phyloP scores from a whole-genome alignment of 441 rosid genomes.

The Isatis lusitanica region DNA sequence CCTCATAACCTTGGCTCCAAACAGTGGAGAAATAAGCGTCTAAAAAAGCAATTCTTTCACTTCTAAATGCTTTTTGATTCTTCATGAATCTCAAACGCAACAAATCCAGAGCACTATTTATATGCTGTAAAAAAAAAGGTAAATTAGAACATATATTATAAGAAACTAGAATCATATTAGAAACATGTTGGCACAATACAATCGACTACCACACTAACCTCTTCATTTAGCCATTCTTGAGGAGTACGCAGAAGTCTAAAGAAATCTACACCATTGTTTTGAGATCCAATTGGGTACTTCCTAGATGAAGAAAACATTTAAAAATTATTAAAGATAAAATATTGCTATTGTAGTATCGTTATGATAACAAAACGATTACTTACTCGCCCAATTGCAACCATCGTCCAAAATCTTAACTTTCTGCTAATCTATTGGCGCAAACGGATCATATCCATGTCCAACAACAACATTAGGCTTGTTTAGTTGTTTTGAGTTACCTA shows the following conservation, averaged over 20 bases:
- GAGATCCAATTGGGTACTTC: background rate
- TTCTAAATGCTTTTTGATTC: background rate
- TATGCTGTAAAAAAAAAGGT: background rate
- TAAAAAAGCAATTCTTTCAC: background rate
- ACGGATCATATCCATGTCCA: background rate
- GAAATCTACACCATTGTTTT: background rate
- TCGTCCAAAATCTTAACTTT: background rate
- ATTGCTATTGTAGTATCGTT: background rate
- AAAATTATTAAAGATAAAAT: background rate
- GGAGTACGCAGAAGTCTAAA: background rate
- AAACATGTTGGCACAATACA: background rate
- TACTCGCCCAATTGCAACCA: background rate
- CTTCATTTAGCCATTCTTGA: background rate
- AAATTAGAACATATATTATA: background rate
- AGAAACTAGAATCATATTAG: background rate
- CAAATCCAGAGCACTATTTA: background rate
- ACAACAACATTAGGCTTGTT: background rate
- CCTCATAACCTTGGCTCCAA: background rate
- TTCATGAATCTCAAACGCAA: background rate
- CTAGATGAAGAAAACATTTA: background rate
- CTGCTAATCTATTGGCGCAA: background rate
- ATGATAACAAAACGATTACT: background rate
- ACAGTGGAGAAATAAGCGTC: background rate
- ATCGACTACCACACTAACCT: background rate
- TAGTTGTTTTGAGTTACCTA: background rate